Evolutionary conservation across 192 early-diverging fungal species (phyloP), one percentile per base, ranked within the genome.

Genomic region (Coemansia sp.): DNA sequence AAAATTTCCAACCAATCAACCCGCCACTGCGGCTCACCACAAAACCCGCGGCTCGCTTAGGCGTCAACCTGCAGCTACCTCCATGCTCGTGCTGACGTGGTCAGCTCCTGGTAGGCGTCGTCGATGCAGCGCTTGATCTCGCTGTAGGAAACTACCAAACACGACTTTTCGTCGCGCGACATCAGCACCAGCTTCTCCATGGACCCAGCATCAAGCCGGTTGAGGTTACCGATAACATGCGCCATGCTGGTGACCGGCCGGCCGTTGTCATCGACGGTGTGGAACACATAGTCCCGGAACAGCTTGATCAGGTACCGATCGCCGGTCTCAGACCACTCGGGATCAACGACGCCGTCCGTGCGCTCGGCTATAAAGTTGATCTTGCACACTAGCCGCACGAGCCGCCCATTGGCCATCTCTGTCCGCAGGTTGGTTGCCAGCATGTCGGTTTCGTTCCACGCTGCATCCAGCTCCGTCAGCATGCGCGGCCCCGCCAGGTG

Each of bases 241-340:
- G 87, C 87, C 75, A 98, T 86, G 62, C 96, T 93, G 10, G 94
- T 66, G 11, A 93, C 82, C 9, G 95, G 90, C 37, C 81, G 77
- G 7, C 93, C 92, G 37, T 82, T 76, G 32, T 88, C 85, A 61
- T 94, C 85, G 11, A 96, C 93, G 64, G 93, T 89, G 69, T 98
- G 97, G 66, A 99, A 99, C 17, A 98, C 90, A 58, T 94, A 96
- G 71, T 99, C 97, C 43, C 97, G 82, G 66, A 99, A 99, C 15
- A 99, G 80, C 75, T 97, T 97, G 51, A 97, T 86, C 42, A 98
- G 83, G 69, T 99, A 99, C 36, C 94, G 81, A 75, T 99, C 97
- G 5, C 97, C 97, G 0, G 94, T 99, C 66, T 99, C 95, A 11
- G 93, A 88, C 95, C 95, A 99, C 52, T 86, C 85, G 4, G 92